A percentile compares a stretch with the other conserved stretches of the same genome.
Conservation (phyloP, 176 grass and related monocot genomes). For the Cenchrus fungigraminus region DNA sequence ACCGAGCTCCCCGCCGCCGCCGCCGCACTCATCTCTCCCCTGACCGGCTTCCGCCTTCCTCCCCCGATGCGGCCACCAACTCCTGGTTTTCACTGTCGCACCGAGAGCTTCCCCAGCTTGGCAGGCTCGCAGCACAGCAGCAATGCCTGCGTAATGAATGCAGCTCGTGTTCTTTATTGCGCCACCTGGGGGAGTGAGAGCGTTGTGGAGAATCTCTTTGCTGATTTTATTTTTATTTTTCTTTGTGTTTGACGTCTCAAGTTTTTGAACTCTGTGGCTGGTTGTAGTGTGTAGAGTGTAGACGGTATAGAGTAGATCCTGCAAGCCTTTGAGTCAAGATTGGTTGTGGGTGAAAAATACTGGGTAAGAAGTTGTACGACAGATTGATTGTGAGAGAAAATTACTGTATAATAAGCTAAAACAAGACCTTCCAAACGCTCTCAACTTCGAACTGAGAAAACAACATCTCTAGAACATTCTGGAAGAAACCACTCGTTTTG, state of each 20-base stretch:
- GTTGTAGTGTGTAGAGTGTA: neutral
- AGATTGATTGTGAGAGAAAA: too few species aligned
- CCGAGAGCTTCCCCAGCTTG: neutral
- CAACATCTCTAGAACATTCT: too few species aligned
- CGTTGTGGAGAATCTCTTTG: neutral
- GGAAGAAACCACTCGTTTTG: too few species aligned
- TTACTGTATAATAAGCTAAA: too few species aligned
- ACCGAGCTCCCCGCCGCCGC: constrained; percentile 27
- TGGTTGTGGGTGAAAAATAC: too few species aligned
- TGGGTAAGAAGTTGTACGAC: too few species aligned
- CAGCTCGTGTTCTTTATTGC: constrained; percentile 4
- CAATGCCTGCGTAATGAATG: constrained; percentile 24
- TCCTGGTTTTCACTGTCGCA: neutral
- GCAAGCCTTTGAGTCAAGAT: too few species aligned
- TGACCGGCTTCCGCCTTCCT: neutral
- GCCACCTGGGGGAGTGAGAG: neutral
- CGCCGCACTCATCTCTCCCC: constrained; percentile 37
- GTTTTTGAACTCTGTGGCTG: neutral
- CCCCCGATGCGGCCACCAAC: neutral
- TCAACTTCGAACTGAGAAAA: too few species aligned
- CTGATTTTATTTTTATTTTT: neutral
- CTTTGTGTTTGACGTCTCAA: neutral
- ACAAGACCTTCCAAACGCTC: too few species aligned
- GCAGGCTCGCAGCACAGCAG: neutral
- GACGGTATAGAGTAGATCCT: too few species aligned